Base-by-base conservation (phyloP, 495 filamentous ascomycete genomes). In the Lasiosphaeriaceae sp. region DNA sequence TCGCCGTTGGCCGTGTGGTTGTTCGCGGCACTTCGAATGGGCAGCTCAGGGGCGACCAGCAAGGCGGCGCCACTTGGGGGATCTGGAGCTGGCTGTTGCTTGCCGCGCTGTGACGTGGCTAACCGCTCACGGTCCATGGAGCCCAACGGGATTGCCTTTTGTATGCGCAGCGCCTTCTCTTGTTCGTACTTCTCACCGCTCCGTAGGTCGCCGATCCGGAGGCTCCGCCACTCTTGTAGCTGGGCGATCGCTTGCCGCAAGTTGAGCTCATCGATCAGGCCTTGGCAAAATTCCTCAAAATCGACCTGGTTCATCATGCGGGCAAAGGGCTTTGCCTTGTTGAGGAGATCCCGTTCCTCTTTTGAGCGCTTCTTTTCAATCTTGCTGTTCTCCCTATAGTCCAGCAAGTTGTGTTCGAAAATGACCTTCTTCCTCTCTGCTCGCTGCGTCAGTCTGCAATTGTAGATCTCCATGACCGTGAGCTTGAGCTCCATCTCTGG, bases 381-480 rank as follows among this genome's bases (percentile, higher is more conserved):
- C 23, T 86, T 89, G 11, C 77, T 86, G 64, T 94, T 96, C 69
- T 96, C 93, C 50, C 89, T 76, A 67, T 97, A 97, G 49, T 99
- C 92, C 1, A 99, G 78, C 23, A 99, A 76, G 53, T 86, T 86
- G 68, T 99, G 94, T 66, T 97, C 90, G 68, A 97, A 97, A 44
- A 99, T 89, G 20, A 96, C 86, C 73, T 92, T 95, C 71, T 99
- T 99, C 43, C 94, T 82, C 65, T 97, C 92, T n/a, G 89, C 92
- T 31, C 94, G 85, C 43, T 90, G 86, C 7, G 91, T 96, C 22
- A 99, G 77, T 16, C 92, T 87, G 23, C 89, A 87, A 66, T 97
- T 97, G 74, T 99, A 99, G 54, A 99, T 97, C 60, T 96, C 92
- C 81, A 99, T 97, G 2, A 99, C 91, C 0, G 92, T 96, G 76